Percentiles rank a stretch among this genome's conserved stretches.
Conservation (phyloP, 495 filamentous ascomycete genomes). For the Xylaria telfairii region DNA sequence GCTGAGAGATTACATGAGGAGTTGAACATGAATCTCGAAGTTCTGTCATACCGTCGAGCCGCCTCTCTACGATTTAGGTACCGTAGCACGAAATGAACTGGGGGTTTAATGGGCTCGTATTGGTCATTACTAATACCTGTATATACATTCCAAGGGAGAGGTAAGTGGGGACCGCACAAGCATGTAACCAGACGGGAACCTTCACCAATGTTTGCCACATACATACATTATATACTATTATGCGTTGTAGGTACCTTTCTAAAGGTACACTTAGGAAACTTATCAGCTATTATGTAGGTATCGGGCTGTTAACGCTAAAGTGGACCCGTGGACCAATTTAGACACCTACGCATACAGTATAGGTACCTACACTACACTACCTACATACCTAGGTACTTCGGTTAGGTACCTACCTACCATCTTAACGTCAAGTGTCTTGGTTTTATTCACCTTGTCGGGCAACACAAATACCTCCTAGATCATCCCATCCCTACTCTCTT, state of each 20-base stretch:
- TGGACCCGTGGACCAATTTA: too few relatives aligned
- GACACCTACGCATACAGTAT: too few relatives aligned
- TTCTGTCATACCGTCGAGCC: neutral
- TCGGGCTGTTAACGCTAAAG: too few relatives aligned
- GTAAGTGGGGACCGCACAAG: neutral
- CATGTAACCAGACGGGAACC: too few relatives aligned
- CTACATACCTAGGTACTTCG: too few relatives aligned
- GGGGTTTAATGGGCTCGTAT: conserved; percentile 4
- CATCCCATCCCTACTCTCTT: neutral
- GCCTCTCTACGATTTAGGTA: neutral
- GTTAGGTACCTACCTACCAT: too few relatives aligned
- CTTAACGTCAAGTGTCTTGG: too few relatives aligned
- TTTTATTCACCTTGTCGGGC: too few relatives aligned
- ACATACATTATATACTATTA: too few relatives aligned
- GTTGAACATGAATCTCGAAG: neutral
- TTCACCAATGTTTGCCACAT: neutral
- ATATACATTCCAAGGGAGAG: neutral
- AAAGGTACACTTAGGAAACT: too few relatives aligned
- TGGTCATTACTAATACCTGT: neutral
- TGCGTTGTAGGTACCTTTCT: neutral
- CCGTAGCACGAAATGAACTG: neutral
- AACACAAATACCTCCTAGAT: neutral
- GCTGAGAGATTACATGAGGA: neutral
- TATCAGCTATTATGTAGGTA: neutral
- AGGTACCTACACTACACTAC: too few relatives aligned